phyloP scores from a whole-genome alignment of 192 early-diverging fungal genomes.

The Obelidium mucronatum region DNA sequence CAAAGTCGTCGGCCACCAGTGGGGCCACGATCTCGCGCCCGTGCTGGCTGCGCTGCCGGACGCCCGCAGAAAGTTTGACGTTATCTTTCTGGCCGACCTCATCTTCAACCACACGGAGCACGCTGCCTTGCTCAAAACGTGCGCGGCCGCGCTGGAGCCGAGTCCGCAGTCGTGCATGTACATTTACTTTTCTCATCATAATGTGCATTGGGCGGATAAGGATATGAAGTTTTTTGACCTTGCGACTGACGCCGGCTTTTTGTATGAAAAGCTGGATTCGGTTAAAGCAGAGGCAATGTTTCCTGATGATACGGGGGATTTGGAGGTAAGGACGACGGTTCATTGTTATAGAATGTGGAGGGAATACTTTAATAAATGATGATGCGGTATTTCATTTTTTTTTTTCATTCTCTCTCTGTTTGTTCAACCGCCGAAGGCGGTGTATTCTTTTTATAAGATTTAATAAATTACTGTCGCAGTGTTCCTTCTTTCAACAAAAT shows the following conservation, averaged over 20 bases:
- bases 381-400: no score
- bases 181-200: slow-evolving; percentile 86
- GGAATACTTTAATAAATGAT: no score
- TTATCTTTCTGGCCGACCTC: slow-evolving; percentile 82
- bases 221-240: slow-evolving; percentile 88
- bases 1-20: slow-evolving; percentile 59
- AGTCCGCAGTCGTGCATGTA: slow-evolving; percentile 48
- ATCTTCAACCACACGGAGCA: slow-evolving; percentile 95
- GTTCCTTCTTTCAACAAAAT: no score
- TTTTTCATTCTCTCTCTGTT: no score
- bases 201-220: slow-evolving; percentile 82
- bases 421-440: no score
- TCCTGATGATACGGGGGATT: slow-evolving; percentile 83
- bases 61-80: slow-evolving; percentile 62
- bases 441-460: no score
- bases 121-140: slow-evolving; percentile 72
- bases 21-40: slow-evolving; percentile 67
- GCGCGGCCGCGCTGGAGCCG: slow-evolving; percentile 61
- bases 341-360: slow-evolving; percentile 74
- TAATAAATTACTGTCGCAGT: no score
- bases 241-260: slow-evolving; percentile 65
- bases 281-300: slow-evolving; percentile 84
- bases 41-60: slow-evolving; percentile 42
- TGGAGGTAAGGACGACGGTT: slow-evolving; percentile 81
- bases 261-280: slow-evolving; percentile 71